phyloP scores from a whole-genome alignment of 768 basidiomycete genomes.

The Hericium rajendrae region DNA sequence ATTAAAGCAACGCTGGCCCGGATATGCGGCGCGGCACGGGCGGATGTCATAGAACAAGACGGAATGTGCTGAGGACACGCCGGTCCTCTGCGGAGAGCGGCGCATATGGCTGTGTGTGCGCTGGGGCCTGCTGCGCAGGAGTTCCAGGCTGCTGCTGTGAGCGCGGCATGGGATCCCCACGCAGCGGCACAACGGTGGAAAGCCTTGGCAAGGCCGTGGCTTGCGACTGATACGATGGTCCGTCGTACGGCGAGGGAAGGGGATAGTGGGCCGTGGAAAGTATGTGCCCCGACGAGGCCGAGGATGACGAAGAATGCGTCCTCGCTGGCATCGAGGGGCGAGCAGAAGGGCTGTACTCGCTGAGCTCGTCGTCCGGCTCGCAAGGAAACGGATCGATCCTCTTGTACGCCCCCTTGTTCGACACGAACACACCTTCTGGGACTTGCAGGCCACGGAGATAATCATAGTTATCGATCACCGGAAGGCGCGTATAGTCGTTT shows the following conservation, averaged over 20 bases:
- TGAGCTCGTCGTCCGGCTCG: conserved; percentile 19
- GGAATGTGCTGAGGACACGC: conserved; percentile 25
- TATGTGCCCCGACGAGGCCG: not conserved
- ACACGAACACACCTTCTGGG: conserved; percentile 63
- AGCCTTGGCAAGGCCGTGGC: conserved; percentile 10
- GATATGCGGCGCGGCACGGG: not conserved
- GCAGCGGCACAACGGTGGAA: conserved; percentile 11
- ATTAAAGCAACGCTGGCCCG: not conserved
- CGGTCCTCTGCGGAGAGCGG: conserved; percentile 27
- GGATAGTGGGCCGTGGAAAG: conserved; percentile 4
- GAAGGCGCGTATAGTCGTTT: conserved; percentile 58
- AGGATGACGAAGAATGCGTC: conserved; percentile 7
- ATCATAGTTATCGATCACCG: conserved; percentile 66
- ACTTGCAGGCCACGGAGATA: conserved; percentile 60
- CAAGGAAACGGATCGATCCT: conserved; percentile 18
- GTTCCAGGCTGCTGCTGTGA: not conserved
- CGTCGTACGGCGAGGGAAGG: not conserved
- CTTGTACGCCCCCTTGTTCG: conserved; percentile 40
- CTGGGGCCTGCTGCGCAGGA: conserved; percentile 9
- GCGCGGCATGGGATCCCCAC: conserved; percentile 4
- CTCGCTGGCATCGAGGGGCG: conserved; percentile 7
- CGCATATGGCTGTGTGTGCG: conserved; percentile 15
- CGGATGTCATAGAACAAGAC: conserved; percentile 20
- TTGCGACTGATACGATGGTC: conserved; percentile 6
- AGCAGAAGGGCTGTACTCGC: conserved; percentile 11